These are phyloP conservation scores for Gracilaria gracilis DNA, from an alignment of 23 red algal genomes.

Conservation along the genomic window DNA sequence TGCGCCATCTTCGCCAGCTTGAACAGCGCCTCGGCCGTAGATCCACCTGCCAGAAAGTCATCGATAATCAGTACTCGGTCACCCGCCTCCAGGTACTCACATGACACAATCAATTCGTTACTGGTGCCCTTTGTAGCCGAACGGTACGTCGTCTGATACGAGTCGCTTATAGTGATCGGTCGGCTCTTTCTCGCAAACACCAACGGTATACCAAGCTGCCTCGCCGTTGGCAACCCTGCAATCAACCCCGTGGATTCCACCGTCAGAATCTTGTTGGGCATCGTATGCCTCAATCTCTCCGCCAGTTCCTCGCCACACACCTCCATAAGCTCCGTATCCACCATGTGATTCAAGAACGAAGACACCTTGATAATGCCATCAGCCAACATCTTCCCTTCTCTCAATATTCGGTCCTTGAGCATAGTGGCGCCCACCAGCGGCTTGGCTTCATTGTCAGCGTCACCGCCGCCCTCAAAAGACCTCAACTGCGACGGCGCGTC, in stretches of 20 bases:
- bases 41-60: conserved; percentile 93
- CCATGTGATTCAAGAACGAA: conserved; percentile 94
- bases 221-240: conserved; percentile 63
- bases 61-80: conserved; percentile 93
- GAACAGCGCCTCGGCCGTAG: conserved; percentile 87
- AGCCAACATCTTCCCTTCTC: conserved; percentile 82
- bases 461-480: neutral
- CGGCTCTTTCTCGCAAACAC: conserved; percentile 90
- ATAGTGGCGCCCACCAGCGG: conserved; percentile 74
- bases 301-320: conserved; percentile 90
- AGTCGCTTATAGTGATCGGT: conserved; percentile 88
- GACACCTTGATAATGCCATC: conserved; percentile 90
- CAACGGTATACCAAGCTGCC: conserved; percentile 69
- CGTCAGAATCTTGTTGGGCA: conserved; percentile 91
- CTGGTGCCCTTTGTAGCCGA: conserved; percentile 87
- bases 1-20: conserved; percentile 90
- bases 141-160: conserved; percentile 88
- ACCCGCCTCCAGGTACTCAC: conserved; percentile 78
- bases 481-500: conserved; percentile 6
- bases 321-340: conserved; percentile 85
- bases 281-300: conserved; percentile 66
- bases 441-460: conserved; percentile 18
- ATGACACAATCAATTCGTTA: conserved; percentile 83
- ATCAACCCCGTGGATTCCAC: conserved; percentile 91
- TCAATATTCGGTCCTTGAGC: conserved; percentile 73